Evolutionary conservation across 192 early-diverging fungal species (phyloP), one percentile per base, ranked within the genome.

Genomic region (Rhizophagus sp.): DNA sequence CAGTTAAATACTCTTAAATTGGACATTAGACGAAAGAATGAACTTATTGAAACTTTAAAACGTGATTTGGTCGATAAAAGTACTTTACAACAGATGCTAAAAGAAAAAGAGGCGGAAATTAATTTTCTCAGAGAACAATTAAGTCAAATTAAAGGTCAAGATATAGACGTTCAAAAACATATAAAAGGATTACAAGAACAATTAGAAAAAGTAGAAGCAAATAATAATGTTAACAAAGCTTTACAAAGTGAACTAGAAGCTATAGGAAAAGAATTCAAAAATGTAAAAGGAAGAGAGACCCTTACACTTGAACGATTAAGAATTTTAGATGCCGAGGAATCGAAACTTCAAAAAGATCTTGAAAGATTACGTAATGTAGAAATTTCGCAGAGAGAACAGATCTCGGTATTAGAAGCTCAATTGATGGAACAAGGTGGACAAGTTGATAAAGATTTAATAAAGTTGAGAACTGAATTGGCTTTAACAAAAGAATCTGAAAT

Each of bases 41-140:
- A 78, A 27, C 61, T 78, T 19, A 78, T 78, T 33, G 76, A 78
- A n/a, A 68, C 44, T 11, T 68, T 78, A 30, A 78, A 78, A 36
- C 30, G 64, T 27, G 76, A 78, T 52, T 36, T 78, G 25, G 25
- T 47, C 3, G 76, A 78, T 52, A 78, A 78, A 44, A 24, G 76
- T 50, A 13, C 36, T 17, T 33, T 78, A 34, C 64, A 69, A 68
- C 66, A 66, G 30, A 65, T 33, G 67, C 19, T 78, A 17, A 4
- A 11, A 24, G 62, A 62, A 19, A 78, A 78, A 19, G 76, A 78
- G 33, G 17, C 36, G 5, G 76, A 78, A 62, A 49, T 44, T 15
- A 22, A 1, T 24, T 22, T 36, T 17, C 30, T 78, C n/a, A 78
- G 50, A n/a, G 47, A 36, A 33, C 33, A 78, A 78, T 36, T 78